These are phyloP conservation scores for Aspergillaceae sp. DNA, from an alignment of 2,329 filamentous ascomycete species.

Conservation along the genomic window DNA sequence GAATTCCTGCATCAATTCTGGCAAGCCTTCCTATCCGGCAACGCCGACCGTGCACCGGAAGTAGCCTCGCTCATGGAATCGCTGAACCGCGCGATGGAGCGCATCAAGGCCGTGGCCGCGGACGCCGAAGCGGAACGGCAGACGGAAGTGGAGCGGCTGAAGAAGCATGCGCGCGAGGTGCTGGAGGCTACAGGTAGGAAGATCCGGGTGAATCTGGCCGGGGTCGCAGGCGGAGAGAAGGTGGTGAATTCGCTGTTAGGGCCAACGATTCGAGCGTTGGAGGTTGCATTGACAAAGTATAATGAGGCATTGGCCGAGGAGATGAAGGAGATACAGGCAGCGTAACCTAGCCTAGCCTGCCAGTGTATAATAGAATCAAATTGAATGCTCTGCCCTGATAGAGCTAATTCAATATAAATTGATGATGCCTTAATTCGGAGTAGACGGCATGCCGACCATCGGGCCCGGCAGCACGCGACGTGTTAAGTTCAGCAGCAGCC, in stretches of 20 bases:
- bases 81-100: slow-evolving; percentile 63
- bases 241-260: slow-evolving; percentile 69
- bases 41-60: slow-evolving; percentile 70
- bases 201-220: slow-evolving; percentile 55
- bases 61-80: slow-evolving; percentile 75
- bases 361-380: no score
- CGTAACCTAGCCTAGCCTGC: no score
- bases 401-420: no score
- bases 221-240: slow-evolving; percentile 64
- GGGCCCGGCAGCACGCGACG: no score
- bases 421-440: no score
- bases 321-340: slow-evolving; percentile 26
- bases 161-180: slow-evolving; percentile 61
- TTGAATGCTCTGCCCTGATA: no score
- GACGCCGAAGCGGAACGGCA: slow-evolving; percentile 70
- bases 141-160: slow-evolving; percentile 56
- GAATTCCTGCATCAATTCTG: slow-evolving; percentile 99
- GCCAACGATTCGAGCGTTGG: slow-evolving; percentile 62
- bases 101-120: slow-evolving; percentile 70
- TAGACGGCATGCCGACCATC: no score
- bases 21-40: slow-evolving; percentile 81
- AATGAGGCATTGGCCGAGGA: slow-evolving; percentile 59
- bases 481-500: no score
- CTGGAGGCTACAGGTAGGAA: slow-evolving; percentile 67
- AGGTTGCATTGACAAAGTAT: slow-evolving; percentile 63